Conservation (phyloP, 2,329 filamentous ascomycete species). For the Trichoderma asperellum region DNA sequence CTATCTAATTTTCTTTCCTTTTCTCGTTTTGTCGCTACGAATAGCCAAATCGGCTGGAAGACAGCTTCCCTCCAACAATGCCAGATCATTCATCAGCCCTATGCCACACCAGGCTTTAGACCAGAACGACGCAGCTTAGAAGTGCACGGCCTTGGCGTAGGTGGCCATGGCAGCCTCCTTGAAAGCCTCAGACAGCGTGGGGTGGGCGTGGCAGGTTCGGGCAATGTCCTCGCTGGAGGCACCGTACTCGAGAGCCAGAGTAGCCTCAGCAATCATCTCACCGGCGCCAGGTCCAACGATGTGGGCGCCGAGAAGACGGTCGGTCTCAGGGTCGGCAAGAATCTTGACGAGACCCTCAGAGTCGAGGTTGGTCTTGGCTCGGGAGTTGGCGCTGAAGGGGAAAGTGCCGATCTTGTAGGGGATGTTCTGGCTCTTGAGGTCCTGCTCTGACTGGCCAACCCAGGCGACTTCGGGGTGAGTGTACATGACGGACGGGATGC, state of each 20-base stretch:
- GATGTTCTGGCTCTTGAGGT: constrained; percentile 85
- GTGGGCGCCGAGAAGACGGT: constrained; percentile 92
- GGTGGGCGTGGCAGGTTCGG: constrained; percentile 94
- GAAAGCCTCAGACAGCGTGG: constrained; percentile 94
- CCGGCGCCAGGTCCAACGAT: constrained; percentile 95
- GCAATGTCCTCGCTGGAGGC: constrained; percentile 94
- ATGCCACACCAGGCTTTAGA: not conserved
- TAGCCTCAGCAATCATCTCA: constrained; percentile 99
- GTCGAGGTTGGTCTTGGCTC: constrained; percentile 98
- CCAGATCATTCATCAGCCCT: not conserved
- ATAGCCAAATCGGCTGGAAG: constrained; percentile 9
- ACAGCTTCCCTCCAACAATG: not conserved
- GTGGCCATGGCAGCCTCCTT: constrained; percentile 99
- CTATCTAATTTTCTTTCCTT: constrained; percentile 11
- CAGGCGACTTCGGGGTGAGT: constrained; percentile 97
- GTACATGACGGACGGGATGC: constrained; percentile 99
- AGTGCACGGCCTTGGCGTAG: constrained; percentile 94
- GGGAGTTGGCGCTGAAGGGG: constrained; percentile 97
- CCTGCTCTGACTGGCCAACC: constrained; percentile 97
- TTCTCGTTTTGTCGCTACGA: constrained; percentile 14
- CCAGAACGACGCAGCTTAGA: constrained; percentile 54
- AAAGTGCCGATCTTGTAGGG: constrained; percentile 94
- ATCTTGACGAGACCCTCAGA: constrained; percentile 97
- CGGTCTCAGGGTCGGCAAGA: constrained; percentile 92
- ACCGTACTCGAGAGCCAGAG: constrained; percentile 93